These are phyloP conservation scores for Forsythia viridissima DNA, from an alignment of 257 asterid genomes.

Conservation along the genomic window DNA sequence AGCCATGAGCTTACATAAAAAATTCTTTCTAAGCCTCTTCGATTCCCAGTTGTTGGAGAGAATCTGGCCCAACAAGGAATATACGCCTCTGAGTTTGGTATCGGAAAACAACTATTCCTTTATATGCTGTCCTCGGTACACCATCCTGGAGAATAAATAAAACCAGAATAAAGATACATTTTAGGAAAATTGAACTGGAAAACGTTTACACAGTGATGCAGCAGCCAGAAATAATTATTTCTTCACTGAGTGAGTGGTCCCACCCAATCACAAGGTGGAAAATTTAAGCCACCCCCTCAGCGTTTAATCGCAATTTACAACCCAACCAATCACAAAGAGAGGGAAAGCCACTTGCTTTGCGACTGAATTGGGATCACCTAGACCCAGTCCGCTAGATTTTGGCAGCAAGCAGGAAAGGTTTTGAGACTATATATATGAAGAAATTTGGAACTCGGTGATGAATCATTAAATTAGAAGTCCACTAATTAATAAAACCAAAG, in stretches of 20 bases:
- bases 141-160: conserved; percentile 64
- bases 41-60: conserved; percentile 72
- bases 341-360: conserved; percentile 1
- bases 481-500: neutral
- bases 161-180: neutral
- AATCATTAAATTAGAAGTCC: neutral
- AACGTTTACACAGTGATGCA: neutral
- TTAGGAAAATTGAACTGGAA: conserved; percentile 10
- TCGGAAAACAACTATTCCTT: conserved; percentile 87
- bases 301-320: neutral
- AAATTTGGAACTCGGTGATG: neutral
- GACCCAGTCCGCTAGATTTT: neutral
- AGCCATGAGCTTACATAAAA: conserved; percentile 12
- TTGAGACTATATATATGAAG: neutral
- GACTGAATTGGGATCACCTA: neutral
- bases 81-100: conserved; percentile 69
- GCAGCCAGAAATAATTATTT: neutral
- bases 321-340: neutral
- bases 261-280: conserved; percentile 5
- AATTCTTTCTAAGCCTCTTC: conserved; percentile 25
- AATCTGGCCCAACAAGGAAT: conserved; percentile 82
- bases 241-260: neutral
- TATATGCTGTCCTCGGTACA: conserved; percentile 87
- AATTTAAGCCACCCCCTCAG: neutral
- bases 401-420: neutral